A percentile compares a stretch with the other conserved stretches of the same genome.
Evolutionary conservation across 2,329 filamentous ascomycete species (phyloP).

Genomic region (Zymoseptoria tritici): DNA sequence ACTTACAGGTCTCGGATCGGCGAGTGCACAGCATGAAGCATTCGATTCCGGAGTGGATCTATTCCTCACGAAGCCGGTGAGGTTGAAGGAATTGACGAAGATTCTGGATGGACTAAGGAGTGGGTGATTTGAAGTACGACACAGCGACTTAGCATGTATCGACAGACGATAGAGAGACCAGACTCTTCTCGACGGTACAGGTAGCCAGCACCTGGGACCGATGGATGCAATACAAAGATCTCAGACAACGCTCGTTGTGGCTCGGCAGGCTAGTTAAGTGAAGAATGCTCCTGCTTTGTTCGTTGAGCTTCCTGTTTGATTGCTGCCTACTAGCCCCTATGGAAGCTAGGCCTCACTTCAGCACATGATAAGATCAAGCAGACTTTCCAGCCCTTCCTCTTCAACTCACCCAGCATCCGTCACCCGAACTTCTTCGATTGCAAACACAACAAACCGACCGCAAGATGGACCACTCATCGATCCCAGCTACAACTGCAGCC

Average conservation of each 20-base stretch:
- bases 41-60: conserved; percentile 26
- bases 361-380: neutral
- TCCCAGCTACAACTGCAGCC: too few relatives aligned
- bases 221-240: neutral
- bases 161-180: neutral
- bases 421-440: neutral
- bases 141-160: neutral
- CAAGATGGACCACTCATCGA: too few relatives aligned
- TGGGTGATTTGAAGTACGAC: neutral
- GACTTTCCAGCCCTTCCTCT: neutral
- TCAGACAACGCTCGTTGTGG: neutral
- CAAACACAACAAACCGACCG: too few relatives aligned
- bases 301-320: neutral
- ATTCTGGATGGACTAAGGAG: conserved; percentile 13
- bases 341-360: neutral
- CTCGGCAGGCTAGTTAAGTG: neutral
- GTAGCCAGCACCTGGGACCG: too few relatives aligned
- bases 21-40: conserved; percentile 26
- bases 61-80: conserved; percentile 26
- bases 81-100: conserved; percentile 8
- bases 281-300: neutral
- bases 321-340: neutral
- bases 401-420: neutral
- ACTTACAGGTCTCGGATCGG: conserved; percentile 26
- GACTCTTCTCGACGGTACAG: neutral